phyloP scores from a whole-genome alignment of 306 rosid genomes.

The Cicer yamashitae region DNA sequence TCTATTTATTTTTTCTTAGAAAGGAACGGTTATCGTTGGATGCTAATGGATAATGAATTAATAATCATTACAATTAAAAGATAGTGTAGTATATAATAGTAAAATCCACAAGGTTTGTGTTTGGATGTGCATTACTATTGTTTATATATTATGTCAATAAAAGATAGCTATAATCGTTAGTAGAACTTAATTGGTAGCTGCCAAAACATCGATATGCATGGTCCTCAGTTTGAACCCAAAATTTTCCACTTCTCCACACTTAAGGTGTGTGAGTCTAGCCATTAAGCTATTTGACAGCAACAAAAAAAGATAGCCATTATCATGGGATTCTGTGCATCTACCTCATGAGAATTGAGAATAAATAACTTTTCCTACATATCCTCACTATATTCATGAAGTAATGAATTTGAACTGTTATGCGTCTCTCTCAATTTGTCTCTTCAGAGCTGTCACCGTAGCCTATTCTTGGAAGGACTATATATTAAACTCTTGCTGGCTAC shows the following conservation, averaged over 20 bases:
- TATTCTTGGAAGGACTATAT: neutral
- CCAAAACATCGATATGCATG: too few relatives aligned
- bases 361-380: constrained; percentile 15
- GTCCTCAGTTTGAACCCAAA: too few relatives aligned
- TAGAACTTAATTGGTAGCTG: too few relatives aligned
- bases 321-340: constrained; percentile 25
- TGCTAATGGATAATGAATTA: neutral
- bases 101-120: constrained; percentile 31
- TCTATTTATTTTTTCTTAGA: neutral
- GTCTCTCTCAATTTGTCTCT: constrained; percentile 3
- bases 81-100: neutral
- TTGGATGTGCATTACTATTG: constrained; percentile 29
- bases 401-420: constrained; percentile 28
- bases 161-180: neutral
- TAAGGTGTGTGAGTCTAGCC: too few relatives aligned
- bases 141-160: constrained; percentile 1
- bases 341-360: constrained; percentile 1
- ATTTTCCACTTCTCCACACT: too few relatives aligned
- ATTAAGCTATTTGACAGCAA: too few relatives aligned
- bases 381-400: neutral
- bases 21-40: neutral
- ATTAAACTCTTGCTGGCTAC: constrained; percentile 13
- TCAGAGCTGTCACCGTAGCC: constrained; percentile 10
- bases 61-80: neutral
- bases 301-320: neutral